phyloP scores from a whole-genome alignment of 108 stramenopile genomes.

The Schizochytrium sp. region DNA sequence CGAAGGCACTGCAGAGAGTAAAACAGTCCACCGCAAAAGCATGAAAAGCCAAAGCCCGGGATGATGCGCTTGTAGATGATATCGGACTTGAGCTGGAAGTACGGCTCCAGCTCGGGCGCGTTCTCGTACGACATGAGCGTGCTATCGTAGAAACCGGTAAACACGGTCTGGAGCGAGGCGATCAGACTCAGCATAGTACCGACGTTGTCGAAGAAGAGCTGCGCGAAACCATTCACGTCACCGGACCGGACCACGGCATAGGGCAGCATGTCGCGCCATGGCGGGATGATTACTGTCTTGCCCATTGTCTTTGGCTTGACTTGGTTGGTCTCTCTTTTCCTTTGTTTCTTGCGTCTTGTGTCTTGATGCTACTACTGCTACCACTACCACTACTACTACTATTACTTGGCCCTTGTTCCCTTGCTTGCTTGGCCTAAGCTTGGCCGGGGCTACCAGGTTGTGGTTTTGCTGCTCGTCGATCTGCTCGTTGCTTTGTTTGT shows the following conservation, averaged over 20 bases:
- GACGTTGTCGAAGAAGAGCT: conserved; percentile 63
- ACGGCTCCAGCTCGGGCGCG: background rate
- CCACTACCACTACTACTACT: too few species aligned
- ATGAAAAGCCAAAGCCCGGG: conserved; percentile 55
- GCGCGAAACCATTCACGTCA: conserved; percentile 38
- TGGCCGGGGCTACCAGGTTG: background rate
- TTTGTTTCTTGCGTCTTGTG: too few species aligned
- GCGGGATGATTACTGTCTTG: background rate
- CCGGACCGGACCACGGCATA: conserved; percentile 20
- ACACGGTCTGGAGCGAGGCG: conserved; percentile 23
- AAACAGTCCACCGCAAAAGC: conserved; percentile 50
- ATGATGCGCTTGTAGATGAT: conserved; percentile 47
- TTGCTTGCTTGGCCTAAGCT: background rate
- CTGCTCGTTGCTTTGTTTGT: background rate
- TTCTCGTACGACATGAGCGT: background rate
- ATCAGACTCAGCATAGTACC: conserved; percentile 51
- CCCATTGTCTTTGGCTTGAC: background rate
- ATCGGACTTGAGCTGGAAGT: conserved; percentile 24
- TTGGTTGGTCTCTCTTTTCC: background rate
- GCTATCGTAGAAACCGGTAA: background rate
- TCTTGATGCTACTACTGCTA: too few species aligned
- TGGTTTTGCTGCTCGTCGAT: background rate
- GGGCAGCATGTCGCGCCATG: background rate
- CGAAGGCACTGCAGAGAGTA: conserved; percentile 50
- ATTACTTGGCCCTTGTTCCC: background rate